Base-by-base conservation (phyloP, 192 early-diverging fungal genomes). In the Chytriomyces hyalinus region DNA sequence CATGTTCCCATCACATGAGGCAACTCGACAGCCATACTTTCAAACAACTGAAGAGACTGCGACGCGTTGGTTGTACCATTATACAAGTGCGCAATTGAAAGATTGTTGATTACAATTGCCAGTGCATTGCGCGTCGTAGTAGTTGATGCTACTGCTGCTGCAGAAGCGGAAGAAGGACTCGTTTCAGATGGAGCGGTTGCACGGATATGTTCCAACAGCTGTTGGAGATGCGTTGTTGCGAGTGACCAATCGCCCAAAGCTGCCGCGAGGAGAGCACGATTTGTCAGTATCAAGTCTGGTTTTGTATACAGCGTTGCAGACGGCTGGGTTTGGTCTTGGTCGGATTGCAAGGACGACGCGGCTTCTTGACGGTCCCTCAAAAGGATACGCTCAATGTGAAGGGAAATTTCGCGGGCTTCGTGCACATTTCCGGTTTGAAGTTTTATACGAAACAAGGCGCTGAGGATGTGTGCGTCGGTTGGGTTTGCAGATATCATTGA, bases 41-140 rank as follows among this genome's bases (percentile, higher is more conserved):
- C 86, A 45, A 87, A 75, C 61, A 80, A 80, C 13, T 57, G 70
- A 9, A 81, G 66, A 26, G 80, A 82, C 70, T 84, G 82, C 15
- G 62, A 49, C 6, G 82, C 82, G 67, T 87, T 82, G 36, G 36
- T 36, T 36, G 36, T 36, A 7, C 86, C 86, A 28, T 47, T 74
- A 75, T 87, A 84, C 57, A 87, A 75, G 36, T 84, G 82, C 7
- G 66, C 65, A 43, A 87, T 67, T 6, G 86, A 77, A 6, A 87
- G 65, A 67, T 87, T 87, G 80, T 87, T 87, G 76, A 83, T 73
- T 49, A 66, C 63, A 28, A 59, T 20, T 49, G 74, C 11, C 66
- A 24, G 15, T 20, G 24, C 24, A 24, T 44, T 47, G 10, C 45
- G n/a, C 17, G 8, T 24, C 47, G 15, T 49, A 1, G 63, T 65